Base-by-base conservation (phyloP, 225 moss, liverwort and hornwort species). In the Polytrichum formosum region DNA sequence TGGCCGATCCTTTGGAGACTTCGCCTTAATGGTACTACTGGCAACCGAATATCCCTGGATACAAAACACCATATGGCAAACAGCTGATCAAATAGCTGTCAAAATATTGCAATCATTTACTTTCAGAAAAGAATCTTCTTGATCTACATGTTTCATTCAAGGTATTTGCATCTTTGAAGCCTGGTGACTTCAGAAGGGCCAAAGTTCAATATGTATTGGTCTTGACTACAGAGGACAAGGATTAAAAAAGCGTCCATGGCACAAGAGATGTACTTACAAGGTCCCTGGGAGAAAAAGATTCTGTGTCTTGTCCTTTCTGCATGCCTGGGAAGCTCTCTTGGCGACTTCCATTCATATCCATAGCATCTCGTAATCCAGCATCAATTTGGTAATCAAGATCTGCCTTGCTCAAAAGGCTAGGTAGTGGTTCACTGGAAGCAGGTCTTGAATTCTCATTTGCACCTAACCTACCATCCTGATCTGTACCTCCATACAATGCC, bases 371-470 rank as follows among this genome's bases (percentile, higher is more conserved):
- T 20, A 92, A 81, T 60, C 91, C 88, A 23, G 91, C 93, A 78
- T 89, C 91, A 61, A 82, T 83, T 79, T 91, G 91, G 77, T 86
- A 96, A 74, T 88, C 88, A 67, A 86, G 88, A 71, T 96, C 95
- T 60, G 93, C 93, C 83, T 93, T 90, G 68, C 88, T 84, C 74
- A 96, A 75, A 73, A 96, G 88, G 82, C 93, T 93, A 55, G 95
- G 93, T 67, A 97, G 78, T 23, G 87, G 74, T 75, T 90, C 89
- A 75, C 70, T 78, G 33, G 90, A 77, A 67, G 80, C 31, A 73
- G 78, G 71, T 67, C 67, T 65, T 53, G 74, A 67, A 70, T 64
- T 73, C 22, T 78, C 80, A 66, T 59, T 79, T 53, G 72, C 83
- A 72, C 70, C 75, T 17, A 74, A 55, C 35, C 76, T 87, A 33